Conservation (phyloP, 2,329 filamentous ascomycete species). For the Nemania sp. region DNA sequence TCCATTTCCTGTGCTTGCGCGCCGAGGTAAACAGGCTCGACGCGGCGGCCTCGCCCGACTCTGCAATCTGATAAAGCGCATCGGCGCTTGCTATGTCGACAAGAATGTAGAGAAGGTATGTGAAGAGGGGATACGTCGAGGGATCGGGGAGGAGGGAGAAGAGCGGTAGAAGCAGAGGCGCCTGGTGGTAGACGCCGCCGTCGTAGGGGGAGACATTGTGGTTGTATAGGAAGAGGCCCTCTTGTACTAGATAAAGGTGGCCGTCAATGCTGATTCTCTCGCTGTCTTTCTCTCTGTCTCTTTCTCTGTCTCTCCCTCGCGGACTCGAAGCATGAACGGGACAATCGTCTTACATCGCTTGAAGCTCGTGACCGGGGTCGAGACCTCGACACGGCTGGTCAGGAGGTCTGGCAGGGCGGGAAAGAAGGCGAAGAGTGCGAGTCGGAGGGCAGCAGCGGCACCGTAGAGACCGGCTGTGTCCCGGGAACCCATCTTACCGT, state of each 20-base stretch:
- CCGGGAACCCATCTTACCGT: conserved; percentile 45
- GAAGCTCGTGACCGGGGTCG: conserved; percentile 96
- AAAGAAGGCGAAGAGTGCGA: conserved; percentile 80
- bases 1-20: conserved; percentile 75
- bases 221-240: conserved; percentile 93
- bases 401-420: conserved; percentile 83
- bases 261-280: background rate
- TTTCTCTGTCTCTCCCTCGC: no score
- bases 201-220: conserved; percentile 97
- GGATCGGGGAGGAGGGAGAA: conserved; percentile 85
- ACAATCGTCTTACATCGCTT: conserved; percentile 73
- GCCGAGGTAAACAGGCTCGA: conserved; percentile 79
- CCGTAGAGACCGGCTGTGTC: conserved; percentile 68
- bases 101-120: conserved; percentile 77
- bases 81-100: conserved; percentile 83
- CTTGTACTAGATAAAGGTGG: conserved; percentile 72
- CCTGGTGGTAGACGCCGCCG: conserved; percentile 82
- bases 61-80: conserved; percentile 77
- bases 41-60: conserved; percentile 77
- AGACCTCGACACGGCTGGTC: conserved; percentile 91
- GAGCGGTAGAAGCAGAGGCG: conserved; percentile 85
- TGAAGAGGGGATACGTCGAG: conserved; percentile 69
- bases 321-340: background rate
- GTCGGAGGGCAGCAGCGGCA: conserved; percentile 75
- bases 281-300: no score